Evolutionary conservation across 768 basidiomycete species (phyloP), one percentile per base, ranked within the genome.

Genomic region (Punctularia strigosozonata): DNA sequence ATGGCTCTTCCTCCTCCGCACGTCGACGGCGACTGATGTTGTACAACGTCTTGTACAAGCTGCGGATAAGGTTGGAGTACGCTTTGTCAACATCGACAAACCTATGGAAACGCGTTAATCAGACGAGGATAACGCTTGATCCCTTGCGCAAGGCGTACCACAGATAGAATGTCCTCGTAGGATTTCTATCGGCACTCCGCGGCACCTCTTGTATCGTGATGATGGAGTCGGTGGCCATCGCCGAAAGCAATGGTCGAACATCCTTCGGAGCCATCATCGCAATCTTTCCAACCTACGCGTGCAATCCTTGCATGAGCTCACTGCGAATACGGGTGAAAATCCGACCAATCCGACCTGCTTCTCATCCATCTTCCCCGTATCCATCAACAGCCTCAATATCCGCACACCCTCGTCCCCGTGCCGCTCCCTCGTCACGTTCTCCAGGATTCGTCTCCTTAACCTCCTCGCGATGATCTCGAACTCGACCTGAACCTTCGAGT

Each of bases 131-230:
- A n/a, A n/a, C n/a, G n/a, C n/a, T n/a, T n/a, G n/a, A n/a, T n/a
- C n/a, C n/a, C n/a, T n/a, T n/a, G n/a, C n/a, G n/a, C n/a, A n/a
- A 19, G 15, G 48, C 66, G 23, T 43, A 89, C 94, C 94, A 98
- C 23, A 97, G 74, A 62, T 87, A 97, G 56, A 90, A 86, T 35
- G 82, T 91, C 19, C 89, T 71, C 0, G 80, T 74, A 4, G 90
- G 86, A 56, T 88, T 87, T 35, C 90, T 82, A 54, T 94, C 90
- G 17, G 83, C 79, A 47, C 79, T 85, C 59, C 83, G 84, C 4
- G 95, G 85, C 2, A 97, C 81, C 58, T 97, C 92, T 63, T 95
- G 90, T 8, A 84, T 80, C 52, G 84, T 88, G 49, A 98, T 78
- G 39, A 98, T 54, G 24, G 77, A 80, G 51, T 92, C 80, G 2